phyloP scores from a whole-genome alignment of 176 grass and related monocot genomes.

The Ampelocalamus luodianensis region DNA sequence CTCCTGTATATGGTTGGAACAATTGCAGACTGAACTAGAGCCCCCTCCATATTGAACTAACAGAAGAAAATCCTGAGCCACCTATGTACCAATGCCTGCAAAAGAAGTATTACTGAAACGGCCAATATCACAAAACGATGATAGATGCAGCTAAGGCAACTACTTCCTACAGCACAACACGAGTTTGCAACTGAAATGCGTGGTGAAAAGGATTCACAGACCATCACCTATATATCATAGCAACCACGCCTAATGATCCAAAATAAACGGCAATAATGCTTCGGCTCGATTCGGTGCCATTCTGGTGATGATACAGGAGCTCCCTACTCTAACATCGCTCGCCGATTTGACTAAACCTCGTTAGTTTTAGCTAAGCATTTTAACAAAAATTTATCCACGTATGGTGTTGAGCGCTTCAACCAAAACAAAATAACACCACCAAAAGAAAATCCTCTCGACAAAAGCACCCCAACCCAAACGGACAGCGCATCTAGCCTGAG shows the following conservation, averaged over 20 bases:
- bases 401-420: background rate
- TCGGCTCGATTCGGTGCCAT: background rate
- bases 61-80: background rate
- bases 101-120: background rate
- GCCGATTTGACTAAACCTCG: background rate
- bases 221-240: background rate
- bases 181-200: background rate
- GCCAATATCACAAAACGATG: background rate
- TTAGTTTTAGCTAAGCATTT: background rate
- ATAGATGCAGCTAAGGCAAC: background rate
- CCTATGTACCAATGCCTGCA: conserved; percentile 34
- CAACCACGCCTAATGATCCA: background rate
- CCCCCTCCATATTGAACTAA: conserved; percentile 64
- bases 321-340: background rate
- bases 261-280: background rate
- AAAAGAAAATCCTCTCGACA: background rate
- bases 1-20: conserved; percentile 55
- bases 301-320: background rate
- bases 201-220: background rate
- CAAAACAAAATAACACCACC: background rate
- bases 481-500: background rate
- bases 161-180: background rate
- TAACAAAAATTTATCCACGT: background rate
- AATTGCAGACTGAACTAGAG: conserved; percentile 77
- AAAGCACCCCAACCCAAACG: background rate